Evolutionary conservation across 2,329 filamentous ascomycete genomes (phyloP), one percentile per base, ranked within the genome.

Genomic region (Metarhizium humberi): DNA sequence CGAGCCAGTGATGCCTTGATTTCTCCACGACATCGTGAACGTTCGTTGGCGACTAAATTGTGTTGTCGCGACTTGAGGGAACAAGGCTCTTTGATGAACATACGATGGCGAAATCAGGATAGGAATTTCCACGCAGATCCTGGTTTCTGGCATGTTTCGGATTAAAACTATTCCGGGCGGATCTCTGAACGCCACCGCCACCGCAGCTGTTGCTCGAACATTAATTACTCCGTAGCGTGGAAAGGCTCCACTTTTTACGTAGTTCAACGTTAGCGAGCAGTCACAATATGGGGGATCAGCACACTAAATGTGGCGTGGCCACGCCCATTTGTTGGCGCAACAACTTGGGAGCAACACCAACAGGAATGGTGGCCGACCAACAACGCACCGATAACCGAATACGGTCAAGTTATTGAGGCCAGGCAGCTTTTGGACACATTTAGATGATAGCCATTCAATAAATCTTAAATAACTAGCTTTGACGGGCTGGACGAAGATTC

Each of bases 1-100:
- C 48, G 95, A 97, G 53, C 94, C 94, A 20, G 94, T 99, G 70
- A 96, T 95, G 64, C 94, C 94, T 71, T 86, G 83, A 56, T 74
- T 82, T 76, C 82, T 78, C 84, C 84, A 86, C 66, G 84, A 77
- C 84, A 87, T 86, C 6, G 61, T 76, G 66, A 43, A 40, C 45
- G 40, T 45, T 29, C 4, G 16, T 29, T 48, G 45, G 25, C 10
- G 45, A 11, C 14, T 29, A 48, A 20, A 16, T 18, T 4, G 14
- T 30, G 45, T 29, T 29, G 20, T 48, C 13, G 20, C n/a, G 6
- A 25, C 25, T 25, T 25, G 25, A 25, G 25, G 25, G 25, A 25
- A 25, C 25, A 25, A 25, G 25, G 25, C 25, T 25, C 3, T 14
- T 29, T 20, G n/a, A 20, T 45, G 42, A 45, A 20, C 10, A 20